phyloP scores from a whole-genome alignment of 176 grass and related monocot genomes.

The Alloteropsis semialata region DNA sequence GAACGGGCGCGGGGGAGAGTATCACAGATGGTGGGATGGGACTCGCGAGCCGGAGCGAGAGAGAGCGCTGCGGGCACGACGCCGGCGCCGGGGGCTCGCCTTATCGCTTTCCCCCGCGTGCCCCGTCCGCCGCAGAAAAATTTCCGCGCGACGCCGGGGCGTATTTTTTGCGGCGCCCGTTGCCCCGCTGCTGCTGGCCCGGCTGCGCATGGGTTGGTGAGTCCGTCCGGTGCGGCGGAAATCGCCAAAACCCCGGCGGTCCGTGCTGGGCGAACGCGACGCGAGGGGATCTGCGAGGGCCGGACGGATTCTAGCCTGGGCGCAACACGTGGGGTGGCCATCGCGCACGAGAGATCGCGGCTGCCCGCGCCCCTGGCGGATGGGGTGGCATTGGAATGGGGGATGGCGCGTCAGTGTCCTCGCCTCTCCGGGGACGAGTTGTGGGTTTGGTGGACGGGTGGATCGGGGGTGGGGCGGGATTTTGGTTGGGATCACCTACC shows the following conservation, averaged over 20 bases:
- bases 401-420: conserved; percentile 17
- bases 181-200: not conserved
- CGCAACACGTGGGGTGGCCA: conserved; percentile 18
- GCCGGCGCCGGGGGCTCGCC: conserved; percentile 18
- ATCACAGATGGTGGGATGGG: not conserved
- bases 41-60: not conserved
- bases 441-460: conserved; percentile 20
- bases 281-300: conserved; percentile 6
- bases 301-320: not conserved
- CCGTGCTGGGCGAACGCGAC: conserved; percentile 20
- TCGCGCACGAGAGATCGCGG: not conserved
- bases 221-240: not conserved
- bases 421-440: not conserved
- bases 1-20: conserved; percentile 5
- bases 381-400: not conserved
- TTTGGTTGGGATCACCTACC: conserved; percentile 43
- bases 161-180: conserved; percentile 28
- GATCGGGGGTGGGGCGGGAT: not conserved
- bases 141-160: not conserved
- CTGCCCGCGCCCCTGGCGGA: not conserved
- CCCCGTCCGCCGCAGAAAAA: conserved; percentile 33
- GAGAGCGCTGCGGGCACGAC: conserved; percentile 19
- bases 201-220: not conserved
- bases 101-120: conserved; percentile 42
- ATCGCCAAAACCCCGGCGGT: not conserved